phyloP scores from a whole-genome alignment of 1,284 basidiomycete species.

The Puccinia polysora region DNA sequence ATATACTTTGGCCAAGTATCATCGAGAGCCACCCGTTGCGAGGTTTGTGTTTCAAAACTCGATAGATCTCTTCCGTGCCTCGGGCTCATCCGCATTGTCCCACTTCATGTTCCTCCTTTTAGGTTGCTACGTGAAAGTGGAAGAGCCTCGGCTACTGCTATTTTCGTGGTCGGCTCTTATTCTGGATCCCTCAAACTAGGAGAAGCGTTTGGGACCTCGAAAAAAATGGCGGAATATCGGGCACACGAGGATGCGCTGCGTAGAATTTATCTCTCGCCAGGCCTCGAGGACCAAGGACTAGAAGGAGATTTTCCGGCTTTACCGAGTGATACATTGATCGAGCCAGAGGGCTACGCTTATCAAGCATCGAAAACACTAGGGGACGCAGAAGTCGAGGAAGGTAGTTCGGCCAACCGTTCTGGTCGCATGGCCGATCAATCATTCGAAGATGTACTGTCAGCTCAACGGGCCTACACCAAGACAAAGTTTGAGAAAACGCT shows the following conservation, averaged over 20 bases:
- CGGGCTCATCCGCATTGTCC: no score
- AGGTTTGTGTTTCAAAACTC: no score
- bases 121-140: constrained; percentile 81
- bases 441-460: constrained; percentile 27
- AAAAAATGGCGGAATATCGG: constrained; percentile 92
- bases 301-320: not conserved
- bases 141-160: constrained; percentile 75
- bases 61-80: no score
- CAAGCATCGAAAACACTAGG: constrained; percentile 12
- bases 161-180: constrained; percentile 89
- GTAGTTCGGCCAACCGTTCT: constrained; percentile 12
- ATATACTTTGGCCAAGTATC: constrained; percentile 52
- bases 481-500: constrained; percentile 9
- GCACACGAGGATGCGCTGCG: constrained; percentile 52
- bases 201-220: constrained; percentile 86
- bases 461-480: not conserved
- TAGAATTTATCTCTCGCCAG: constrained; percentile 35
- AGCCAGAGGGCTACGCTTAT: constrained; percentile 23
- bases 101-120: no score
- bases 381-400: constrained; percentile 39
- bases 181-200: constrained; percentile 78
- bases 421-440: constrained; percentile 27
- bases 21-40: constrained; percentile 52
- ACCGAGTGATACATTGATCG: constrained; percentile 36
- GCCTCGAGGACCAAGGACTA: constrained; percentile 1